Conservation (phyloP, 2,329 filamentous ascomycete genomes). For the Claviceps humidiphila region DNA sequence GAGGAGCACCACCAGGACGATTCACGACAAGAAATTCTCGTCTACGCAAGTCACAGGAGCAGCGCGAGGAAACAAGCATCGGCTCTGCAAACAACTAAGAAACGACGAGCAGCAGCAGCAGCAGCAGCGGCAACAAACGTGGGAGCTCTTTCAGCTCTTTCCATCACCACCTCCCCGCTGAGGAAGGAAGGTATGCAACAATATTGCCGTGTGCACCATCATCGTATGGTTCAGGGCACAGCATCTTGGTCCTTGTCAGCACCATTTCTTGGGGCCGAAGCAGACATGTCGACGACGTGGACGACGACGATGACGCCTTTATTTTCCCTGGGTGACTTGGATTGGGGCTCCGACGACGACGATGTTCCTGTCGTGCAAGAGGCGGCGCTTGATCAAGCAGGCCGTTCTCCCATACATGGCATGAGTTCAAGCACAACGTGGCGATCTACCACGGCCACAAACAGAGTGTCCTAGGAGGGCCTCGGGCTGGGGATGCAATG, state of each 20-base stretch:
- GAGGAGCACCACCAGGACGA: neutral
- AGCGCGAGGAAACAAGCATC: neutral
- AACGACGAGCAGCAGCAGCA: neutral
- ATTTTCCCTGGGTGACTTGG: slow-evolving; percentile 4
- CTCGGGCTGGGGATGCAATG: slow-evolving; percentile 14
- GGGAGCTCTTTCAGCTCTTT: neutral
- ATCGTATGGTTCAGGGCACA: neutral
- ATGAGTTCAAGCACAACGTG: neutral
- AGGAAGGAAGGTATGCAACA: neutral
- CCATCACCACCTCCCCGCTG: neutral
- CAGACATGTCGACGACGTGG: neutral
- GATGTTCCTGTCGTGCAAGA: neutral
- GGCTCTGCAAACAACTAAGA: neutral
- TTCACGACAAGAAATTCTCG: neutral
- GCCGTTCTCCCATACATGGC: neutral
- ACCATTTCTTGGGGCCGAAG: neutral
- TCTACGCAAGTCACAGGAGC: neutral
- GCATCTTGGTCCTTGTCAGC: neutral
- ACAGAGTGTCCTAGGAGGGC: slow-evolving; percentile 11
- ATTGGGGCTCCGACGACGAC: slow-evolving; percentile 7
- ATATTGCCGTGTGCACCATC: neutral
- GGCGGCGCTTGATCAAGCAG: neutral
- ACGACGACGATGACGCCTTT: neutral
- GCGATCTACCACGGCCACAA: neutral
- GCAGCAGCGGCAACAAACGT: neutral